Conservation (phyloP, 2,329 filamentous ascomycete genomes). For the Hypoxylon sp. region DNA sequence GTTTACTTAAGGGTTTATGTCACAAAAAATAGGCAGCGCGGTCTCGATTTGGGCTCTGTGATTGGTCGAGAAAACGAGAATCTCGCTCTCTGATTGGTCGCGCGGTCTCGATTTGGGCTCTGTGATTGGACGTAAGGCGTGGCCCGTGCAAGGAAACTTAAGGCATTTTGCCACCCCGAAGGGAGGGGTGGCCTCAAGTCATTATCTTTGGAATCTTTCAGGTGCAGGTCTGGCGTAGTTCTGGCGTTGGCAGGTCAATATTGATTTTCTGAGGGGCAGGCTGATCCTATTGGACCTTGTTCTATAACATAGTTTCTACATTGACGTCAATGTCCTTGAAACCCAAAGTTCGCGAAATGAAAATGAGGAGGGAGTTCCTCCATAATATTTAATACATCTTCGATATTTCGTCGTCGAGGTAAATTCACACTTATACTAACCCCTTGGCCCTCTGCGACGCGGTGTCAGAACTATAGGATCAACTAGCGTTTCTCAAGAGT, state of each 20-base stretch:
- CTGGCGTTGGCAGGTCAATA: conserved; percentile 26
- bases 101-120: too few relatives aligned
- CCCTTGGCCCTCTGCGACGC: conserved; percentile 7
- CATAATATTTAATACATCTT: background rate
- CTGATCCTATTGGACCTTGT: conserved; percentile 1
- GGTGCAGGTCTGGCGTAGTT: background rate
- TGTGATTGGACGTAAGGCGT: too few relatives aligned
- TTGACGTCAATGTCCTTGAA: background rate
- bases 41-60: too few relatives aligned
- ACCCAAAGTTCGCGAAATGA: background rate
- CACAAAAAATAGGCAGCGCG: too few relatives aligned
- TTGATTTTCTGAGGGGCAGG: conserved; percentile 44
- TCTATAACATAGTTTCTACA: background rate
- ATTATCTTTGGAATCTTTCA: background rate
- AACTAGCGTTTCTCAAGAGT: conserved; percentile 5
- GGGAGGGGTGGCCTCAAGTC: too few relatives aligned
- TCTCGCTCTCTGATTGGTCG: too few relatives aligned
- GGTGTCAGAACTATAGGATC: conserved; percentile 18
- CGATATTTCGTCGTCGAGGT: background rate
- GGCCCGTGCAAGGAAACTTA: too few relatives aligned
- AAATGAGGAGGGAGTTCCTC: background rate
- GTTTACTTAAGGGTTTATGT: too few relatives aligned
- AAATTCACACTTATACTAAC: background rate
- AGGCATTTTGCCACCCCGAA: too few relatives aligned
- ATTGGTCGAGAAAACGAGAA: too few relatives aligned